A percentile compares a stretch with the other conserved stretches of the same genome.
Conservation (phyloP, 2,329 filamentous ascomycete genomes). For the Colletotrichum zoysiae region DNA sequence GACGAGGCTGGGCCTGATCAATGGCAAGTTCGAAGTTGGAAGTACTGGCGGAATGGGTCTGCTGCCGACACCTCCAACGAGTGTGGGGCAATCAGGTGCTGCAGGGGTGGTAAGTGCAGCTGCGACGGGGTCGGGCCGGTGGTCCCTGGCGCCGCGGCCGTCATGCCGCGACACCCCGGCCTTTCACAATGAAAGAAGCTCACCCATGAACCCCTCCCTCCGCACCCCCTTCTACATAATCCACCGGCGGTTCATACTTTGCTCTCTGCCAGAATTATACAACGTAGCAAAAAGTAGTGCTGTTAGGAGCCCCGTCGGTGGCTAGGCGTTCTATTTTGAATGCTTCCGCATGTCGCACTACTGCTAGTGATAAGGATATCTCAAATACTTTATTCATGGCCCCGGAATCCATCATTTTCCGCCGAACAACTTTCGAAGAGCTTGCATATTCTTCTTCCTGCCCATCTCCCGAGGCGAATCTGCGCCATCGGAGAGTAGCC, state of each 20-base stretch:
- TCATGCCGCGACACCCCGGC: conserved; percentile 20
- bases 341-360: conserved; percentile 15
- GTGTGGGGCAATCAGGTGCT: conserved; percentile 22
- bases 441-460: conserved; percentile 26
- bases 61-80: conserved; percentile 16
- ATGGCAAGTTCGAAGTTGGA: conserved; percentile 12
- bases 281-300: neutral
- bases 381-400: conserved; percentile 2
- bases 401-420: conserved; percentile 22
- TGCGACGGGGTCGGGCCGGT: conserved; percentile 11
- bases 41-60: neutral
- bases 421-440: conserved; percentile 35
- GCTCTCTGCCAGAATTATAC: neutral
- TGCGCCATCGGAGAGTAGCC: conserved; percentile 26
- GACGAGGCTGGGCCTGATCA: conserved; percentile 25
- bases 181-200: neutral
- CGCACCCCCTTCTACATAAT: conserved; percentile 6
- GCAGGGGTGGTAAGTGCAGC: conserved; percentile 20
- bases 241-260: neutral
- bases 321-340: conserved; percentile 23
- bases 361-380: conserved; percentile 23
- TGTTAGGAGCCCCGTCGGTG: neutral
- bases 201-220: conserved; percentile 20
- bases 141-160: neutral
- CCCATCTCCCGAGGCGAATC: conserved; percentile 24